A percentile compares a stretch with the other conserved stretches of the same genome.
Evolutionary conservation across 2,329 filamentous ascomycete genomes (phyloP).

Genomic region (Fusarium xylarioides): DNA sequence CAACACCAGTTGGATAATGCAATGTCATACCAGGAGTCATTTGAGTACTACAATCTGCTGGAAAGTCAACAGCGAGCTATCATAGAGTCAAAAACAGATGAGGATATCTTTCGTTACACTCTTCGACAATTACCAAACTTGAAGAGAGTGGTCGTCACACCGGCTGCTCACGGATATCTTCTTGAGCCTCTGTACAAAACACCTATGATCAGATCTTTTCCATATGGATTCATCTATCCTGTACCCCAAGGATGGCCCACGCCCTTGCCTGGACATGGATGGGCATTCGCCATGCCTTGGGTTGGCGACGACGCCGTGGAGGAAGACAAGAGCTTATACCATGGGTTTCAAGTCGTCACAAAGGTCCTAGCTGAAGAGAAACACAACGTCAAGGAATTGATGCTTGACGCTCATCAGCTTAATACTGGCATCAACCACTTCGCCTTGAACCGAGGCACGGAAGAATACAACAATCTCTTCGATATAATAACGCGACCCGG

Average conservation of each 20-base stretch:
- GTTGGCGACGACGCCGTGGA: background rate
- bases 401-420: background rate
- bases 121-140: background rate
- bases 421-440: background rate
- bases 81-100: background rate
- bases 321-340: accelerated
- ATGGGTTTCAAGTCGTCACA: background rate
- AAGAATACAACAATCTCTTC: background rate
- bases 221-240: background rate
- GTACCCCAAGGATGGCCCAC: background rate
- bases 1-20: background rate
- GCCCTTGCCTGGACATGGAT: accelerated
- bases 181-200: background rate
- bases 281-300: background rate
- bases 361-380: background rate
- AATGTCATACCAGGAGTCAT: background rate
- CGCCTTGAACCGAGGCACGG: background rate
- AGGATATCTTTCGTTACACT: background rate
- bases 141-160: background rate
- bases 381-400: background rate
- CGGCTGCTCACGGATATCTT: background rate
- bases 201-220: background rate
- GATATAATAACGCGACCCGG: background rate
- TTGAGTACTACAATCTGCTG: background rate
- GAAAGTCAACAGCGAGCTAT: accelerated